Conservation (phyloP, 1,284 basidiomycete species). For the Spongiforma sp. region DNA sequence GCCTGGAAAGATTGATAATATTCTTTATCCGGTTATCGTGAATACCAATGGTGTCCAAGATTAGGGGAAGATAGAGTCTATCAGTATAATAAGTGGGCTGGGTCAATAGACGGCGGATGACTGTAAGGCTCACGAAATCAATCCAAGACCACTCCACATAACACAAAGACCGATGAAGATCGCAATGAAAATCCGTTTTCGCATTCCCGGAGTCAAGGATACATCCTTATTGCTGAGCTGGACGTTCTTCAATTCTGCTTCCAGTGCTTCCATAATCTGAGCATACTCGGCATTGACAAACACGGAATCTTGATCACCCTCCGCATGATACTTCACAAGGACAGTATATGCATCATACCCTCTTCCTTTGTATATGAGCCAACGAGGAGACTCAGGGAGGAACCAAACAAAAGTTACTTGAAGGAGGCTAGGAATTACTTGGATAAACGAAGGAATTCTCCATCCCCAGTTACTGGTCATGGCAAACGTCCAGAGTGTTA, state of each 20-base stretch:
- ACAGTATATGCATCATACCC: background rate
- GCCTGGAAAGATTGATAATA: background rate
- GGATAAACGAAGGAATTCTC: background rate
- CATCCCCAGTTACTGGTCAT: background rate
- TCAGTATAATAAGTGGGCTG: background rate
- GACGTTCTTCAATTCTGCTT: background rate
- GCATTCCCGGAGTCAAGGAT: background rate
- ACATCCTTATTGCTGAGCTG: background rate
- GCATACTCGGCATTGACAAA: background rate
- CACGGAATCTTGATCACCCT: background rate
- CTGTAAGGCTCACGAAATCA: background rate
- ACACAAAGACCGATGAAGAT: background rate
- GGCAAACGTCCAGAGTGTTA: background rate
- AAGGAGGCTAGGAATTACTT: background rate
- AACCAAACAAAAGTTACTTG: background rate
- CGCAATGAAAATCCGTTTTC: background rate
- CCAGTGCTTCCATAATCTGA: background rate
- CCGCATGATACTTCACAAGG: background rate
- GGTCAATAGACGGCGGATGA: background rate
- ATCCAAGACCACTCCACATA: background rate
- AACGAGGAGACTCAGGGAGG: background rate
- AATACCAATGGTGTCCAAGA: background rate
- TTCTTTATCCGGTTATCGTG: background rate
- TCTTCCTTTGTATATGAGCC: background rate
- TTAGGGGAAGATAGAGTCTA: background rate